Base-by-base conservation (phyloP, 2,329 filamentous ascomycete genomes). In the Helicocarpus griseus region DNA sequence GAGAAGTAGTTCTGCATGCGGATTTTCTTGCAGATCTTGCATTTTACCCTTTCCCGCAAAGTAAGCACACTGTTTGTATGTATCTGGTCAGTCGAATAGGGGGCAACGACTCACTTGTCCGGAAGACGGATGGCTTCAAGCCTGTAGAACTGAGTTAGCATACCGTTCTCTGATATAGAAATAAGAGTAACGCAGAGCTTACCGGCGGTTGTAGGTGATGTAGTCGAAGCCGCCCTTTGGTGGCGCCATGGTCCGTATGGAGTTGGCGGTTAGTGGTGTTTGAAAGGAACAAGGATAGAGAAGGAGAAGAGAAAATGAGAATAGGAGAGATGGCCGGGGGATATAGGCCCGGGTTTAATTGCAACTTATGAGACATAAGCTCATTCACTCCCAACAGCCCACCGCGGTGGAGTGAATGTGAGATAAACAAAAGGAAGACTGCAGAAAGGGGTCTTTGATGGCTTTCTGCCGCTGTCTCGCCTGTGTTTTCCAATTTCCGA, bases 11-110 rank as follows among this genome's bases (percentile, higher is more conserved):
- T 54, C 6, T 64, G 60, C 9, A 54, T 57, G 24, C 69, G 69
- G 38, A 64, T 68, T 51, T 72, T 73, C 24, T 63, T 60, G 62
- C 77, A 79, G 8, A 67, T 66, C 13, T 61, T 61, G 60, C 77
- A 80, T 49, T 70, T 70, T 56, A 77, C 65, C 53, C 73, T 76
- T 52, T 50, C n/a, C 8, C 11, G 19, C 28, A n/a, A 43, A 14
- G 28, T 17, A 9, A 43, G 40, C 24, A 24, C n/a, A 2, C 11
- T 45, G 21, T 31, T 40, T 40, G 13, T 14, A 14, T 31, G 2
- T 13, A 29, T 45, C n/a, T 6, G n/a, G 31, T 11, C 5, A 26
- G 11, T 31, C 11, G 41, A 31, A 13, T 29, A 17, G 7, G n/a
- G 2, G 19, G 41, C 14, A n/a, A 11, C 17, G 5, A 51, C 63